These are phyloP conservation scores for Drosera capensis DNA, from an alignment of 148 eudicot genomes.

Conservation along the genomic window DNA sequence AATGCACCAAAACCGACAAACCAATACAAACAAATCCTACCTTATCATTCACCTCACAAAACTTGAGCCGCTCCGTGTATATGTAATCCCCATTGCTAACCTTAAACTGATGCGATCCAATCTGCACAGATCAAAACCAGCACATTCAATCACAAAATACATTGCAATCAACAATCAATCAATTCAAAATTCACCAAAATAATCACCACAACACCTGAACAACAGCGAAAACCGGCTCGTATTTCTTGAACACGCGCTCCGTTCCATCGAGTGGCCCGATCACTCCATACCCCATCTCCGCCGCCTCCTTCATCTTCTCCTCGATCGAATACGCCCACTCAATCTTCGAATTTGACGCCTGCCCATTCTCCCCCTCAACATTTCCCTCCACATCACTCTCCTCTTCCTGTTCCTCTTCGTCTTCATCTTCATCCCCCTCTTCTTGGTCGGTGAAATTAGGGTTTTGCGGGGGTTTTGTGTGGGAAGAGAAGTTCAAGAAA, in stretches of 20 bases:
- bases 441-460: not conserved
- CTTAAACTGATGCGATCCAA: slow-evolving; percentile 97
- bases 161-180: slow-evolving; percentile 1
- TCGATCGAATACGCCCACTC: slow-evolving; percentile 29
- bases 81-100: slow-evolving; percentile 91
- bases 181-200: not conserved
- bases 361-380: slow-evolving; percentile 11
- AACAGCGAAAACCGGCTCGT: slow-evolving; percentile 65
- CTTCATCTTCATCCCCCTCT: slow-evolving; percentile 12
- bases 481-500: slow-evolving; percentile 12
- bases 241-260: slow-evolving; percentile 47
- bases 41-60: slow-evolving; percentile 87
- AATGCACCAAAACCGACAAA: not conserved
- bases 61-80: slow-evolving; percentile 71
- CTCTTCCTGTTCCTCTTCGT: slow-evolving; percentile 14
- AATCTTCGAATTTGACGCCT: slow-evolving; percentile 9
- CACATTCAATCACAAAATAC: no score
- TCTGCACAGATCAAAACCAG: slow-evolving; percentile 40
- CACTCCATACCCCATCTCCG: slow-evolving; percentile 72
- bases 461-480: slow-evolving; percentile 7
- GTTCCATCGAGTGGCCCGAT: slow-evolving; percentile 44
- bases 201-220: slow-evolving; percentile 44
- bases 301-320: slow-evolving; percentile 50
- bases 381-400: slow-evolving; percentile 10
- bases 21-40: slow-evolving; percentile 15